Evolutionary conservation across 169 alveolate genomes (phyloP), one percentile per base, ranked within the genome.

Genomic region (Plasmodium yoelii): DNA sequence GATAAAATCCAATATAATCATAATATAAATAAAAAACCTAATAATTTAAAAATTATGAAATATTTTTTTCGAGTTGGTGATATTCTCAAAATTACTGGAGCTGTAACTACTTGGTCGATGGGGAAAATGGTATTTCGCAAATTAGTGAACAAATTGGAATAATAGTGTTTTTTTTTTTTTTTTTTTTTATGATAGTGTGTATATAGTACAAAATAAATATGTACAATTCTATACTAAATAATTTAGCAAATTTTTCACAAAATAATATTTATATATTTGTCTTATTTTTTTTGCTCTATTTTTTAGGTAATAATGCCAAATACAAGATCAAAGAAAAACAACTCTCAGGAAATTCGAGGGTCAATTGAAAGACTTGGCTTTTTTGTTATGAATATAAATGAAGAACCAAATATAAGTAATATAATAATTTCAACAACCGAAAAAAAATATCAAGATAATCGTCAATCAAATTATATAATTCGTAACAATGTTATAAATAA

Each of bases 61-160:
- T 93, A 92, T 92, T 47, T 92, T 57, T 86, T 93, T 64, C 87
- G 92, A 44, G 92, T 94, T 28, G 96, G 96, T 6, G 96, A 93
- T 47, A 91, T 91, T n/a, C 47, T 93, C n/a, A 82, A 75, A 57
- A 67, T 93, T 13, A 18, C 53, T 19, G 93, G 93, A 18, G 92
- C 94, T 24, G 86, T 61, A 28, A 93, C 96, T 15, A 87, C 94
- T 1, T 93, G 96, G 96, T 93, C 96, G 6, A 94, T 92, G 93
- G 96, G 96, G 2, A 92, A 92, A 84, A 82, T 93, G 94, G 96
- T 93, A 42, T 18, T 57, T 12, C 74, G 55, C 74, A 46, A 91
- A 86, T 15, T n/a, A 73, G 39, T 65, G 77, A 49, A 5, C 22
- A 26, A 63, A 63, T 12, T 24, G 19, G 10, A 63, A 26, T 19